Percentiles rank a stretch among this genome's conserved stretches.
These are phyloP conservation scores for Collariella sp. DNA, from an alignment of 495 filamentous ascomycete species.

Conservation along the genomic window DNA sequence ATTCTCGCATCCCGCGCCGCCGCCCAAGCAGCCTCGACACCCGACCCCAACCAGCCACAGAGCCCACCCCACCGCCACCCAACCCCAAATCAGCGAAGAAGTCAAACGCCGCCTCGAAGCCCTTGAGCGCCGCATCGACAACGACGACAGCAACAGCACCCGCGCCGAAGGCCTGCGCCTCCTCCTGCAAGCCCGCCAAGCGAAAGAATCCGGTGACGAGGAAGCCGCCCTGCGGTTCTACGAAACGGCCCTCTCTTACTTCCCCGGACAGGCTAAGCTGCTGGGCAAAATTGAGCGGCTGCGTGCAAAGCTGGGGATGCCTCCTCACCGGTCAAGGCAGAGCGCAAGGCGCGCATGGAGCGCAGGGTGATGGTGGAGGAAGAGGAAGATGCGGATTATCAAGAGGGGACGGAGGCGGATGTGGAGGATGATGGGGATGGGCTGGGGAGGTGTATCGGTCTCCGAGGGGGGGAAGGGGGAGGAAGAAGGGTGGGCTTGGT, in stretches of 20 bases:
- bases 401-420: conserved; percentile 37
- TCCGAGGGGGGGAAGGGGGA: conserved; percentile 31
- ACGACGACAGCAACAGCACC: conserved; percentile 46
- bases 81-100: conserved; percentile 58
- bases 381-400: conserved; percentile 26
- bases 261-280: conserved; percentile 80
- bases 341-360: not conserved
- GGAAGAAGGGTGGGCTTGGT: conserved; percentile 23
- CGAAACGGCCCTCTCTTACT: conserved; percentile 71
- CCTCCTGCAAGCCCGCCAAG: conserved; percentile 84
- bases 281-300: conserved; percentile 64
- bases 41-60: not conserved
- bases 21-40: conserved; percentile 10
- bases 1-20: conserved; percentile 64
- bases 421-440: conserved; percentile 34
- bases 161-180: conserved; percentile 74
- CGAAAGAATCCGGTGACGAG: conserved; percentile 74
- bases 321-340: conserved; percentile 4
- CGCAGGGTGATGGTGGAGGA: not conserved
- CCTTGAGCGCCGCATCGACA: conserved; percentile 75
- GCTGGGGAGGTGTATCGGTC: too few species aligned
- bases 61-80: conserved; percentile 11
- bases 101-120: conserved; percentile 73
- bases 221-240: conserved; percentile 76
- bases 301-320: conserved; percentile 48